Base-by-base conservation (phyloP, 805 yeast genomes). In the Cyberlindnera mycetangii region DNA sequence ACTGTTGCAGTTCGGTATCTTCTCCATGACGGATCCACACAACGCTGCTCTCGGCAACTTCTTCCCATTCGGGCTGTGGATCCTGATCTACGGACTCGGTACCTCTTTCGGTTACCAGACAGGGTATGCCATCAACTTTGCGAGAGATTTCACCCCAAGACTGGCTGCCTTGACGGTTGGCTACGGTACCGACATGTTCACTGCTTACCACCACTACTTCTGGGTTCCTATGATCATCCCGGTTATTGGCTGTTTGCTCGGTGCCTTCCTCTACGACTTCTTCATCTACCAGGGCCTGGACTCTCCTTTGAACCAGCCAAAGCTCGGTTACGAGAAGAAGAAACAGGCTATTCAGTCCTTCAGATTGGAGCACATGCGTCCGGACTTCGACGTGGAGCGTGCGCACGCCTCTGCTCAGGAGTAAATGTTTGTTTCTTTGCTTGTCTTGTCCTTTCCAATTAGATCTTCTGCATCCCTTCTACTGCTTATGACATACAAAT, bases 161-260 rank as follows among this genome's bases (percentile, higher is more conserved):
- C 54, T 76, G 32, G 78, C 77, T 28, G 60, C 77, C 16, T 64
- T 66, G 32, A 61, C 74, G 41, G 65, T 73, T 30, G 82, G 82
- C 24, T 73, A 74, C 49, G 70, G 73, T 32, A 56, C 58, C 24
- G 69, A 60, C 30, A 62, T 58, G 52, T 74, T 73, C 68, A 54
- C 62, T 15, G 52, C 58, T 15, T 65, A 71, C 45, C 61, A 65
- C 56, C 67, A 69, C 53, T 76, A 72, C 57, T 73, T 72, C 55
- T 76, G 81, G 81, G 75, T 75, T 28, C 79, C 80, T 40, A 57
- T 74, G 50, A 65, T 72, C 22, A 74, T 71, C n/a, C 80, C 82
- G 22, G 56, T 70, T 30, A 50, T 73, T 33, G 82, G 82, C 18
- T 65, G 73, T 25, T 47, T 71, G 37, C 52, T 65, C 25, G 82